phyloP scores from a whole-genome alignment of 768 basidiomycete species.

The Boletus huronensis region DNA sequence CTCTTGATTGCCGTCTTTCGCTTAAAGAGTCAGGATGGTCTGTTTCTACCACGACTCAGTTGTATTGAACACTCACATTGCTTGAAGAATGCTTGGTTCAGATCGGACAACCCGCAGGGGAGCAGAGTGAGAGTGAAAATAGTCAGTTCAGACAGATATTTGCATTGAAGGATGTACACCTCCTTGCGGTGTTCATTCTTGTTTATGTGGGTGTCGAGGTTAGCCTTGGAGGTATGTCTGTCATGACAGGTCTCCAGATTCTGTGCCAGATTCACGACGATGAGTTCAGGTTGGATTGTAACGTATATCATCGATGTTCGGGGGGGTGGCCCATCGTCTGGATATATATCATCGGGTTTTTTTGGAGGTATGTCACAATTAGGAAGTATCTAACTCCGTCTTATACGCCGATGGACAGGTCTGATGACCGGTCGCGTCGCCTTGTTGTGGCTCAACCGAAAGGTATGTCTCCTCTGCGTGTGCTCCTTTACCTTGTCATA shows the following conservation, averaged over 20 bases:
- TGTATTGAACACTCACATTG: conserved; percentile 19
- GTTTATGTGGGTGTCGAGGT: conserved; percentile 73
- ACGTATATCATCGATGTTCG: conserved; percentile 49
- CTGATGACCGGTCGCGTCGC: conserved; percentile 53
- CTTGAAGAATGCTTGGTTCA: conserved; percentile 48
- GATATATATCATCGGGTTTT: conserved; percentile 53
- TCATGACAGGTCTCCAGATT: background rate
- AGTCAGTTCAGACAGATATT: conserved; percentile 52
- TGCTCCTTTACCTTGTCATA: background rate
- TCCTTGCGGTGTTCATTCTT: conserved; percentile 59
- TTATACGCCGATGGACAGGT: conserved; percentile 35
- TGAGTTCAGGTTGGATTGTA: conserved; percentile 60
- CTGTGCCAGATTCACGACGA: background rate
- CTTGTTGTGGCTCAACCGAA: conserved; percentile 54
- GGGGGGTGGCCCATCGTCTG: conserved; percentile 44
- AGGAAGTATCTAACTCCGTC: background rate
- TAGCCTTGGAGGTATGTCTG: conserved; percentile 36
- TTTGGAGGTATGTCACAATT: conserved; percentile 43
- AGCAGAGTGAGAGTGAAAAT: conserved; percentile 33
- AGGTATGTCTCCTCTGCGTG: conserved; percentile 28
- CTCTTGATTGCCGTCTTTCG: conserved; percentile 58
- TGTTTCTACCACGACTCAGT: conserved; percentile 3
- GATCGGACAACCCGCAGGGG: conserved; percentile 47
- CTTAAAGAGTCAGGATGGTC: conserved; percentile 69
- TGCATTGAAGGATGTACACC: conserved; percentile 49